A percentile compares a stretch with the other conserved stretches of the same genome.
Conservation (phyloP, 441 rosid genomes). For the Theobroma grandiflorum region DNA sequence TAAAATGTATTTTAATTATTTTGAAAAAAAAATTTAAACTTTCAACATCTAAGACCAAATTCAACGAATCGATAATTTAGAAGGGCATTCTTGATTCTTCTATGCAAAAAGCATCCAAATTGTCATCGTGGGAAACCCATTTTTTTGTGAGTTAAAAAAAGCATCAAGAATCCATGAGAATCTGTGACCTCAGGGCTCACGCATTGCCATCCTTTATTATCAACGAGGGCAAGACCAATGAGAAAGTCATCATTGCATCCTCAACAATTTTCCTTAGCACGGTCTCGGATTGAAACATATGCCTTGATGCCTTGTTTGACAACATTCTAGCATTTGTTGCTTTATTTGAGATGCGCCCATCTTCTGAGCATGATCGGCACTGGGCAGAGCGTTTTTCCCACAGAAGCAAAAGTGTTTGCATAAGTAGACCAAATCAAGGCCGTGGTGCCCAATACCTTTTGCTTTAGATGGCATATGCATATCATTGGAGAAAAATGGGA, state of each 20-base stretch:
- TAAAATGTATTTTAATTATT: background rate
- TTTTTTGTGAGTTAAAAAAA: background rate
- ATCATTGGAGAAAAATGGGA: background rate
- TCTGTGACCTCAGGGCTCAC: slow-evolving; percentile 2
- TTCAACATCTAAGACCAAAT: background rate
- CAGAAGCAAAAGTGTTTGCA: background rate
- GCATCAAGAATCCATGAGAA: background rate
- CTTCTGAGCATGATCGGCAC: background rate
- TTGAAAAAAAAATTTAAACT: background rate
- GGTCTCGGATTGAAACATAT: background rate
- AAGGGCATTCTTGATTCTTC: background rate
- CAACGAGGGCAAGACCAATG: background rate
- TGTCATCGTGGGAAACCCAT: background rate
- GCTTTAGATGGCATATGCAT: background rate
- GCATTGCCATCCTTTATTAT: background rate
- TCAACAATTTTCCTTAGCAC: background rate
- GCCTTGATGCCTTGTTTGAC: background rate
- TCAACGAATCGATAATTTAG: background rate
- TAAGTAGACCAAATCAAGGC: background rate
- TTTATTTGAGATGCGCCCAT: background rate
- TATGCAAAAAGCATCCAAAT: background rate
- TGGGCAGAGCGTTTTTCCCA: background rate
- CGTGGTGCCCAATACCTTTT: background rate
- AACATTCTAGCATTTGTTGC: slow-evolving; percentile 1
- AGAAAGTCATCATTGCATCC: background rate